Conservation (phyloP, 164 flowering plant genomes). For the Cinnamomum micranthum region DNA sequence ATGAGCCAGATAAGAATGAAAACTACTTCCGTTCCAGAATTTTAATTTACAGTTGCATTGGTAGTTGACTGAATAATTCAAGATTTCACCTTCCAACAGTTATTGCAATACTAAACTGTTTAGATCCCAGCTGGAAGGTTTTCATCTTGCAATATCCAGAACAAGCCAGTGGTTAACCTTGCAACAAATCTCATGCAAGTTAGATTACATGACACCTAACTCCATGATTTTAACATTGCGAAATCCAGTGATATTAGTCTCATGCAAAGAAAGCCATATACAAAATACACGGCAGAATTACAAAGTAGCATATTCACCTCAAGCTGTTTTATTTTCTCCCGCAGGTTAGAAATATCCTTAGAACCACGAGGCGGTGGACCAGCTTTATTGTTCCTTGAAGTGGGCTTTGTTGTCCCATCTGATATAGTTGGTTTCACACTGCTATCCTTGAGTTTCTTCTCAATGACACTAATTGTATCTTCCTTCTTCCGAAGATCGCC, state of each 20-base stretch:
- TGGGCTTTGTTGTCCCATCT: conserved; percentile 31
- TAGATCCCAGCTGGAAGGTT: no score
- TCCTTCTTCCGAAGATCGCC: conserved; percentile 60
- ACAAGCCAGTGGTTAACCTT: no score
- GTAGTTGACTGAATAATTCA: no score
- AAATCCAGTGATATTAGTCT: no score
- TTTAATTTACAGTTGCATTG: no score
- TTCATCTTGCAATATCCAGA: no score
- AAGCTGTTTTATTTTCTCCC: conserved; percentile 62
- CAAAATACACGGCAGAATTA: neutral
- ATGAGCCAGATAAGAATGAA: neutral
- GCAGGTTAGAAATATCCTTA: conserved; percentile 49
- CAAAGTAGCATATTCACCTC: conserved; percentile 43
- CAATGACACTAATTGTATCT: conserved; percentile 34
- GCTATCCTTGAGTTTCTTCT: conserved; percentile 62
- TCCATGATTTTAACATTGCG: no score
- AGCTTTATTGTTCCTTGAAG: conserved; percentile 35
- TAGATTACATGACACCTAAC: no score
- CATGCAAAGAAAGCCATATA: neutral
- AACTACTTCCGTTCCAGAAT: neutral
- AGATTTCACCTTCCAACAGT: no score
- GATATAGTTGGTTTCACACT: conserved; percentile 22
- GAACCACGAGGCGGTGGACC: conserved; percentile 28
- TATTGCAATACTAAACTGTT: no score
- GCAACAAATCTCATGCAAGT: no score